Percentiles rank a stretch among this genome's conserved stretches.
These are phyloP conservation scores for Russula abietina DNA, from an alignment of 768 basidiomycete genomes.

Conservation along the genomic window DNA sequence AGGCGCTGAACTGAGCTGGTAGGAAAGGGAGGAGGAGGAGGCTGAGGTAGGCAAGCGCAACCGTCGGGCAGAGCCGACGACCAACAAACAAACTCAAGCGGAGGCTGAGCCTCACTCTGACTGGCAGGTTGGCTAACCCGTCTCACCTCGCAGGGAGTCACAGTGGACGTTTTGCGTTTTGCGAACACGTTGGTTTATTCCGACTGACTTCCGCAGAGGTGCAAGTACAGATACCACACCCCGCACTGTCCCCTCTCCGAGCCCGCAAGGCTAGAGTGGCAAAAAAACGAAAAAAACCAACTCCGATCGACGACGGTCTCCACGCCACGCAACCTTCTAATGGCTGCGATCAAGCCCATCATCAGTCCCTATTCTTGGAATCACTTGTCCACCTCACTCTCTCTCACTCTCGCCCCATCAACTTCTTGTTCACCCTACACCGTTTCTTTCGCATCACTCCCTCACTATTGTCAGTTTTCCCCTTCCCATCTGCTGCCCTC, in stretches of 20 bases:
- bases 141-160: neutral
- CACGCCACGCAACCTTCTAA: conserved; percentile 9
- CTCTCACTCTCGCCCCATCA: neutral
- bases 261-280: neutral
- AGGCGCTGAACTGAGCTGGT: neutral
- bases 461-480: neutral
- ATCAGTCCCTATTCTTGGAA: conserved; percentile 3
- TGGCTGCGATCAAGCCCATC: neutral
- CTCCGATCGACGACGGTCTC: conserved; percentile 18
- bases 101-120: neutral
- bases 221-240: neutral
- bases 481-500: too few species aligned
- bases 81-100: neutral
- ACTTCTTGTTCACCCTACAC: neutral
- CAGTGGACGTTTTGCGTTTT: neutral
- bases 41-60: conserved; percentile 1
- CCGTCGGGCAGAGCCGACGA: conserved; percentile 11
- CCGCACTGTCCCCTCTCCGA: neutral
- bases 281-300: neutral
- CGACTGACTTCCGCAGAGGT: neutral
- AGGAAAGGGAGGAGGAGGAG: neutral
- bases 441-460: neutral
- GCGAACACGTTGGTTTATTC: neutral
- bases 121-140: neutral
- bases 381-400: neutral